These are phyloP conservation scores for Hanseniaspora uvarum DNA, from an alignment of 1,139 yeast genomes.

Conservation along the genomic window DNA sequence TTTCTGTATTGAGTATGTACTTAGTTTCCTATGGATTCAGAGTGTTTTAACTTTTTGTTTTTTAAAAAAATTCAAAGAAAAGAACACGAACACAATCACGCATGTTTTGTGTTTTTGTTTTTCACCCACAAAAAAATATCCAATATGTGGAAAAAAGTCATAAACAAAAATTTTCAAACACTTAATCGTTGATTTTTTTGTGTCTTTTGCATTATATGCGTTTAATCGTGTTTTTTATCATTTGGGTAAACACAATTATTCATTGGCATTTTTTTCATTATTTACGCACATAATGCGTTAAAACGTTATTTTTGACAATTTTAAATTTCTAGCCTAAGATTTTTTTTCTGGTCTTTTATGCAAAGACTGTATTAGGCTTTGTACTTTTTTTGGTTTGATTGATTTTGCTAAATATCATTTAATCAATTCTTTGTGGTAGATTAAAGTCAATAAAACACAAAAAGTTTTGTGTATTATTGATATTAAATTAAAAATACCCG, in stretches of 20 bases:
- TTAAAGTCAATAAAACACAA: background rate
- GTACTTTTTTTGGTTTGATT: no score
- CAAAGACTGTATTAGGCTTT: background rate
- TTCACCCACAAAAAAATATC: background rate
- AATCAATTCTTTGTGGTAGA: background rate
- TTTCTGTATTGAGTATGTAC: background rate
- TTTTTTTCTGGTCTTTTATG: background rate
- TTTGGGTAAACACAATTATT: background rate
- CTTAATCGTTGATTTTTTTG: background rate
- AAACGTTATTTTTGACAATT: background rate
- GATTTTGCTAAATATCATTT: no score
- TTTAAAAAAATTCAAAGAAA: no score
- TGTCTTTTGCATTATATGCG: background rate
- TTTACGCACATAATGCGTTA: background rate
- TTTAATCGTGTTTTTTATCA: background rate
- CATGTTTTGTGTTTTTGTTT: background rate
- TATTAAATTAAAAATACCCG: no score
- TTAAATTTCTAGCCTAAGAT: background rate
- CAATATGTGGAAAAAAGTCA: background rate
- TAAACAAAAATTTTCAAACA: background rate
- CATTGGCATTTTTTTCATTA: background rate
- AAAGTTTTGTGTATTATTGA: no score
- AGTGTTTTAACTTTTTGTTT: background rate
- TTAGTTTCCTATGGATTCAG: background rate
- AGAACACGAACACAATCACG: background rate